These are phyloP conservation scores for Kwoniella shandongensis DNA, from an alignment of 768 basidiomycete genomes.

Conservation along the genomic window DNA sequence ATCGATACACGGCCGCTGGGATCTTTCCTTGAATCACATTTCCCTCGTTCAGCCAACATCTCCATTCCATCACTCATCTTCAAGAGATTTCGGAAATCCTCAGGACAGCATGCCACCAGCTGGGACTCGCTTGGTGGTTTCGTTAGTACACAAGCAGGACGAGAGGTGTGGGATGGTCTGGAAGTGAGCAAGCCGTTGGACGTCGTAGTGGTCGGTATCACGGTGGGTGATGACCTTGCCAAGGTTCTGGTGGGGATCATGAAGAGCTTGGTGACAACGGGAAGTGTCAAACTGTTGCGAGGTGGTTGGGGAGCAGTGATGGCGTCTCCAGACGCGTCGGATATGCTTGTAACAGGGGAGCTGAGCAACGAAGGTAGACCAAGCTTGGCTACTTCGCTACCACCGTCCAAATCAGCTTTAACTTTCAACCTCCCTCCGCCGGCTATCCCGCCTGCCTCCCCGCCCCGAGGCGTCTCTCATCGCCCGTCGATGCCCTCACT, in stretches of 20 bases:
- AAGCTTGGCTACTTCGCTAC: conserved; percentile 47
- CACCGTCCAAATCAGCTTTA: conserved; percentile 66
- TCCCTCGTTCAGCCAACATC: conserved; percentile 74
- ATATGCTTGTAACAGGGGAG: conserved; percentile 22
- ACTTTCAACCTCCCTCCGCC: conserved; percentile 22
- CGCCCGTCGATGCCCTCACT: conserved; percentile 45
- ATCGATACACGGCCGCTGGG: conserved; percentile 77
- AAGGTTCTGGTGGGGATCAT: conserved; percentile 24
- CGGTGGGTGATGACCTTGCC: conserved; percentile 29
- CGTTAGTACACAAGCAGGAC: conserved; percentile 75
- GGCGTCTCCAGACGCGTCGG: conserved; percentile 1
- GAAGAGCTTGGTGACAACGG: conserved; percentile 9
- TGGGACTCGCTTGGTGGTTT: conserved; percentile 73
- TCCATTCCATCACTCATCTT: conserved; percentile 87
- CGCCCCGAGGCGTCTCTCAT: conserved; percentile 21
- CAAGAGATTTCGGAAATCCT: conserved; percentile 72
- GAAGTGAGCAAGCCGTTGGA: conserved; percentile 61
- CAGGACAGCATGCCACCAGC: conserved; percentile 49
- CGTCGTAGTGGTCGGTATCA: conserved; percentile 33
- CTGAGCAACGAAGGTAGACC: conserved; percentile 1
- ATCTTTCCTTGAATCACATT: conserved; percentile 65
- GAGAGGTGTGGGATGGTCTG: conserved; percentile 72
- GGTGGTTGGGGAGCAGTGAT: conserved; percentile 42
- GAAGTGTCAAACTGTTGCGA: conserved; percentile 23
- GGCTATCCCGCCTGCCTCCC: conserved; percentile 22